phyloP scores from a whole-genome alignment of 208 protist genomes.

The Leishmania major region DNA sequence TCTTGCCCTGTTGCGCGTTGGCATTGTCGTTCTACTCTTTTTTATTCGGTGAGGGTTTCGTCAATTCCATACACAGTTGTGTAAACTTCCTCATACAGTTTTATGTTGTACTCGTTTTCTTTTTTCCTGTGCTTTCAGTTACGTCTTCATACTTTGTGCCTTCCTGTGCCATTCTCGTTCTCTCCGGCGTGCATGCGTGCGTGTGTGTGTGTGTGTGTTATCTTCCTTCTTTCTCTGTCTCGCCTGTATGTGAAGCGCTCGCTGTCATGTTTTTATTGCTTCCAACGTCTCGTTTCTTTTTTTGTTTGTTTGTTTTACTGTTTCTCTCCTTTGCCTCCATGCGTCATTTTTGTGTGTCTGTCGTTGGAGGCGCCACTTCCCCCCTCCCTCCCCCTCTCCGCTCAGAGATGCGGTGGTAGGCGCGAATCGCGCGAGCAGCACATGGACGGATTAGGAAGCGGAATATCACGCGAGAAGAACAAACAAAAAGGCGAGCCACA shows the following conservation, averaged over 20 bases:
- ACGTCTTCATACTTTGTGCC: not conserved
- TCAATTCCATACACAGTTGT: not conserved
- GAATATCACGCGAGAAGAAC: not conserved
- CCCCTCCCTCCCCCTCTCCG: not conserved
- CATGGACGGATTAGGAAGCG: not conserved
- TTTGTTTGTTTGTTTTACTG: not conserved
- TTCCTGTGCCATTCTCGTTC: not conserved
- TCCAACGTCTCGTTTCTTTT: not conserved
- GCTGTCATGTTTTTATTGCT: not conserved
- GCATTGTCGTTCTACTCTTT: not conserved
- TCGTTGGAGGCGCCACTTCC: not conserved
- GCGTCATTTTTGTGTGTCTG: not conserved
- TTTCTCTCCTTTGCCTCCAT: not conserved
- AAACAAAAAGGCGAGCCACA: not conserved
- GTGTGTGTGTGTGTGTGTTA: not conserved
- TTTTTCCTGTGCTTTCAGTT: not conserved
- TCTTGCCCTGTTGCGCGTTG: not conserved
- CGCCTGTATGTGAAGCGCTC: not conserved
- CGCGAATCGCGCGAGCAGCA: not conserved
- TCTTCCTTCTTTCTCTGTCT: not conserved
- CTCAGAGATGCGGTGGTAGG: not conserved
- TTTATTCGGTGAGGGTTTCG: not conserved
- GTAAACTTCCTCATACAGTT: not conserved
- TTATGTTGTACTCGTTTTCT: not conserved
- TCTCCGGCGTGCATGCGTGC: not conserved